Percentiles rank a stretch among this genome's conserved stretches.
Conservation (phyloP, 106 monocot genomes). For the Amphibolis antarctica region DNA sequence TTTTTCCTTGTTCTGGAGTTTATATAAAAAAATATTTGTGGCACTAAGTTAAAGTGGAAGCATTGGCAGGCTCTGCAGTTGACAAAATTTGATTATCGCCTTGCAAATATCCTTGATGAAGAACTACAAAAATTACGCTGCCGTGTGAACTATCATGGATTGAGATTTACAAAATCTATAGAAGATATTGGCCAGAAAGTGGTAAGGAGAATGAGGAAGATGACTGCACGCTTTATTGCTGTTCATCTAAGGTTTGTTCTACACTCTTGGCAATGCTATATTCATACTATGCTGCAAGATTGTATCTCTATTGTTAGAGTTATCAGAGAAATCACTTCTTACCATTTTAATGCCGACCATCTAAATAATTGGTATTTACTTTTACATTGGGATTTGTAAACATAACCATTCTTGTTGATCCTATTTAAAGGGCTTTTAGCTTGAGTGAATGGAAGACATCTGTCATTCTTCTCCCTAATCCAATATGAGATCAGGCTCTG, state of each 20-base stretch:
- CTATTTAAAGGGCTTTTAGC: too few relatives aligned
- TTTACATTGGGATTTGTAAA: too few relatives aligned
- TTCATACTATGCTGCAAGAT: not conserved
- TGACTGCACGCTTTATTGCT: slow-evolving; percentile 61
- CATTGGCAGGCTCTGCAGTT: slow-evolving; percentile 65
- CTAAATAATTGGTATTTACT: too few relatives aligned
- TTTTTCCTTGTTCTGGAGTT: not conserved
- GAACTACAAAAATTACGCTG: slow-evolving; percentile 84
- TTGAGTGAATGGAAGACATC: too few relatives aligned
- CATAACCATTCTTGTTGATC: too few relatives aligned
- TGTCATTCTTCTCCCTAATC: too few relatives aligned
- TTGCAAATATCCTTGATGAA: slow-evolving; percentile 58
- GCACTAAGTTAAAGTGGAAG: not conserved
- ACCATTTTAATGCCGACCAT: too few relatives aligned
- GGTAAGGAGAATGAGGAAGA: slow-evolving; percentile 46
- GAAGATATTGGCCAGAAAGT: slow-evolving; percentile 41
- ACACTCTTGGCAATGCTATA: not conserved
- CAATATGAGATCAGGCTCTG: too few relatives aligned
- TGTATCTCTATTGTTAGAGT: not conserved
- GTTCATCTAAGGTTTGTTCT: slow-evolving; percentile 64
- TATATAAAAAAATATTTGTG: not conserved
- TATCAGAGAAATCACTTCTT: too few relatives aligned
- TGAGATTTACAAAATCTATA: slow-evolving; percentile 60
- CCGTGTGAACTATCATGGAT: slow-evolving; percentile 69
- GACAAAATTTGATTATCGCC: slow-evolving; percentile 87